These are phyloP conservation scores for Myrica gale DNA, from an alignment of 306 rosid genomes.

Conservation along the genomic window DNA sequence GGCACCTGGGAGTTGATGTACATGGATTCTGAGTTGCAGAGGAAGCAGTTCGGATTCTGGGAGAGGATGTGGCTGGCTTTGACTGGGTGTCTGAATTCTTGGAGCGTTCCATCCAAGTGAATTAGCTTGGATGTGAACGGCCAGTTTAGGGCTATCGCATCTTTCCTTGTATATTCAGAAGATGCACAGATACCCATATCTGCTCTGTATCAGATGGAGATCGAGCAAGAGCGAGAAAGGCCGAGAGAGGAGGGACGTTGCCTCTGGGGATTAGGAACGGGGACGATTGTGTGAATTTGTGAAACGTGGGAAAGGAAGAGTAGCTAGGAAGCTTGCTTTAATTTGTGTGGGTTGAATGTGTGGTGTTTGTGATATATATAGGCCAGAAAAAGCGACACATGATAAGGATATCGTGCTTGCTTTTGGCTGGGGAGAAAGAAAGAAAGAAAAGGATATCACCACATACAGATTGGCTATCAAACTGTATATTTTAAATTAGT, in stretches of 20 bases:
- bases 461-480: no score
- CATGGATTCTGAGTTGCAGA: conserved; percentile 58
- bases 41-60: conserved; percentile 50
- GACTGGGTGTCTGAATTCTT: conserved; percentile 44
- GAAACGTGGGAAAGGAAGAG: conserved; percentile 28
- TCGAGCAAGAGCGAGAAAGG: conserved; percentile 4
- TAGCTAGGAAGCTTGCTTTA: neutral
- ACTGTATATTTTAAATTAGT: no score
- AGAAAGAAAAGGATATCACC: no score
- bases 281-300: neutral
- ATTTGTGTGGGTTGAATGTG: no score
- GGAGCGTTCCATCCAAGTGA: conserved; percentile 49
- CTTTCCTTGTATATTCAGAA: conserved; percentile 26
- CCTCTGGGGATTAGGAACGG: neutral
- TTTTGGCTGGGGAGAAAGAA: no score
- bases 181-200: conserved; percentile 65
- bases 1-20: conserved; percentile 33
- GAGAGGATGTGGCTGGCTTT: conserved; percentile 51
- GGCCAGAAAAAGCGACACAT: no score
- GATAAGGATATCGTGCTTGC: no score
- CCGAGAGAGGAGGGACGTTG: neutral
- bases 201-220: conserved; percentile 2
- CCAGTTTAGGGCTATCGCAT: conserved; percentile 21
- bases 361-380: no score
- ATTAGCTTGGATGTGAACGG: conserved; percentile 39